A percentile compares a stretch with the other conserved stretches of the same genome.
Evolutionary conservation across 306 rosid species (phyloP).

Genomic region (Glycine soja): DNA sequence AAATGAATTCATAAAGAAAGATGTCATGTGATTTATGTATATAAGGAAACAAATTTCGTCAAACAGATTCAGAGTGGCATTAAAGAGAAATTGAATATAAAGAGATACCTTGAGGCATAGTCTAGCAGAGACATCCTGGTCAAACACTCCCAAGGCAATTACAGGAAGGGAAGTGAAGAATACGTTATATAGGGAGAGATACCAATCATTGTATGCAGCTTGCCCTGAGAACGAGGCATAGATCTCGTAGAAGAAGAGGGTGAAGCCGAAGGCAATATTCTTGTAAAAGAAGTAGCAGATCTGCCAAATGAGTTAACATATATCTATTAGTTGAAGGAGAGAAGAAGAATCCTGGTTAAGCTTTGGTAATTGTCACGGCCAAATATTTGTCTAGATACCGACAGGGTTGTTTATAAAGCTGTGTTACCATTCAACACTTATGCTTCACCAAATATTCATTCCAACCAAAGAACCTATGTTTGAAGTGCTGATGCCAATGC

Average conservation of each 20-base stretch:
- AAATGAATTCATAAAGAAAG: conserved; percentile 13
- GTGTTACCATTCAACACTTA: neutral
- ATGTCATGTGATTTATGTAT: neutral
- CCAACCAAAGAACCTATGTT: conserved; percentile 14
- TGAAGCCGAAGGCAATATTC: conserved; percentile 85
- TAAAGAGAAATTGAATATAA: neutral
- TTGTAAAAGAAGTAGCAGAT: conserved; percentile 97
- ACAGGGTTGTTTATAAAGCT: neutral
- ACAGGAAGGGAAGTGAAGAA: conserved; percentile 98
- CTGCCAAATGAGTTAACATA: conserved; percentile 56
- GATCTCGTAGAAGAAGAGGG: conserved; percentile 76
- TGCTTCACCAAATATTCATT: conserved; percentile 12
- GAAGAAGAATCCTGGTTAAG: too few species aligned
- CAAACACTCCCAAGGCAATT: conserved; percentile 88
- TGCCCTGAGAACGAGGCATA: conserved; percentile 87
- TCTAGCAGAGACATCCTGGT: conserved; percentile 83
- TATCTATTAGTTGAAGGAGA: neutral
- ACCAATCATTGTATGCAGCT: conserved; percentile 87
- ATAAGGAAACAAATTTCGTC: conserved; percentile 19
- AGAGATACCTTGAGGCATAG: conserved; percentile 78
- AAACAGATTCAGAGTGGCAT: neutral
- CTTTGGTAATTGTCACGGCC: neutral
- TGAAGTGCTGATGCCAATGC: neutral
- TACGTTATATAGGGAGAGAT: conserved; percentile 73
- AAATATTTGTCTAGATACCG: neutral